Evolutionary conservation across 2,329 filamentous ascomycete genomes (phyloP).

Genomic region (Zopfia rhizophila): DNA sequence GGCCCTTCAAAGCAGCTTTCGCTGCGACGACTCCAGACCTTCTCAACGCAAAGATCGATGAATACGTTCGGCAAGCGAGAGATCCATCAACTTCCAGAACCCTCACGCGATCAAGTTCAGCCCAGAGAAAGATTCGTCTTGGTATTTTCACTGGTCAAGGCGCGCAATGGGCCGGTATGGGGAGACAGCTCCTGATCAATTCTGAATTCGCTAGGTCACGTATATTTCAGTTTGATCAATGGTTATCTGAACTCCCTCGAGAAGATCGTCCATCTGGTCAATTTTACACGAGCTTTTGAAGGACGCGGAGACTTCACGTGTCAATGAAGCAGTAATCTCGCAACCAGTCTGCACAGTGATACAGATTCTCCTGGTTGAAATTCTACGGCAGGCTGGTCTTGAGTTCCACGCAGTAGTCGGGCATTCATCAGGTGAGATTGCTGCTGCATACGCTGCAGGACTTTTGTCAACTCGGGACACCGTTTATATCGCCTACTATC

Average conservation of each 20-base stretch:
- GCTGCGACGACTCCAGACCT: neutral
- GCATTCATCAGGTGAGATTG: constrained; percentile 56
- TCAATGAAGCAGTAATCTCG: constrained; percentile 31
- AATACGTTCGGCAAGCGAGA: no score
- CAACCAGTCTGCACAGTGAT: constrained; percentile 51
- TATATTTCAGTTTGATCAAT: constrained; percentile 35
- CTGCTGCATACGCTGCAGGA: constrained; percentile 49
- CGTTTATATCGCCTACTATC: constrained; percentile 32
- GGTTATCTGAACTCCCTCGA: constrained; percentile 12
- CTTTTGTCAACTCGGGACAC: constrained; percentile 24
- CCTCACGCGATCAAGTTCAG: no score
- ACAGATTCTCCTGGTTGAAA: constrained; percentile 45
- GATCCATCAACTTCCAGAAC: no score
- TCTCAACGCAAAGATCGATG: constrained; percentile 6
- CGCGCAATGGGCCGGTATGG: constrained; percentile 55
- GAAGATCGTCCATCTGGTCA: constrained; percentile 23
- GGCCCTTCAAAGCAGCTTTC: constrained; percentile 15
- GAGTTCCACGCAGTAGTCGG: constrained; percentile 49
- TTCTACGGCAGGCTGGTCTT: constrained; percentile 40
- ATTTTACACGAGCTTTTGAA: constrained; percentile 23
- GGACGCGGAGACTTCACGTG: neutral
- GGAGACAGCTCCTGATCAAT: constrained; percentile 41
- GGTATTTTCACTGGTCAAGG: constrained; percentile 58
- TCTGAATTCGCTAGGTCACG: constrained; percentile 26
- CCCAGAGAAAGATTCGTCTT: constrained; percentile 17